Base-by-base conservation (phyloP, 1,284 basidiomycete genomes). In the Pyrrhoderma lamaoense region DNA sequence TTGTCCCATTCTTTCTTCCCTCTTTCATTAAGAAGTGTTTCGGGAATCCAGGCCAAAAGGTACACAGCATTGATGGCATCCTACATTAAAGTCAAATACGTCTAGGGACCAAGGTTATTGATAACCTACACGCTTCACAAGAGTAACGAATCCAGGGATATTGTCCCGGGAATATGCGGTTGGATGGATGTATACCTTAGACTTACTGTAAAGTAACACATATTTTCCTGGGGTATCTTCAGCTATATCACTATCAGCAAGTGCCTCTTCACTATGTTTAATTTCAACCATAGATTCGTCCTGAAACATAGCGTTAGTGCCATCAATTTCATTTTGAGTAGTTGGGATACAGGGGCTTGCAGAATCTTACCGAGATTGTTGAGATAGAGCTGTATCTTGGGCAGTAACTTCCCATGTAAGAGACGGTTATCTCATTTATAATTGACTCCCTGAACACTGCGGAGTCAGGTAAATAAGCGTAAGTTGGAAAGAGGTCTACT, bases 171-270 rank as follows among this genome's bases (percentile, higher is more conserved):
- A 76, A 64, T 93, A 94, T 2, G 89, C 83, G 0, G 93, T 95
- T 0, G 95, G 94, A 62, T 98, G 93, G 42, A 96, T 84, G 62
- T 93, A 93, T 38, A 94, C 92, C 64, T 93, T 93, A 37, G 86
- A 89, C 67, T 94, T 94, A 66, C 81, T 87, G 61, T 91, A 95
- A 16, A 95, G 67, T 42, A 96, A 72, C 48, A 85, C 73, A 63
- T 79, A 78, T 65, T 76, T 81, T 55, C 61, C 62, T 58, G 78
- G 76, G 54, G 85, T 82, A 2, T 43, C 74, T 18, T 67, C 65
- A 9, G 58, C 63, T n/a, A 62, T 59, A 16, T 59, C 51, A 49
- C 63, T 57, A 55, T 59, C 51, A 42, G 53, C 49, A 53, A 57
- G 46, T 51, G 57, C 56, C 53, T 64, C 53, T 59, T 62, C 62